Base-by-base conservation (phyloP, 768 basidiomycete genomes). In the Podaxis pistillaris region DNA sequence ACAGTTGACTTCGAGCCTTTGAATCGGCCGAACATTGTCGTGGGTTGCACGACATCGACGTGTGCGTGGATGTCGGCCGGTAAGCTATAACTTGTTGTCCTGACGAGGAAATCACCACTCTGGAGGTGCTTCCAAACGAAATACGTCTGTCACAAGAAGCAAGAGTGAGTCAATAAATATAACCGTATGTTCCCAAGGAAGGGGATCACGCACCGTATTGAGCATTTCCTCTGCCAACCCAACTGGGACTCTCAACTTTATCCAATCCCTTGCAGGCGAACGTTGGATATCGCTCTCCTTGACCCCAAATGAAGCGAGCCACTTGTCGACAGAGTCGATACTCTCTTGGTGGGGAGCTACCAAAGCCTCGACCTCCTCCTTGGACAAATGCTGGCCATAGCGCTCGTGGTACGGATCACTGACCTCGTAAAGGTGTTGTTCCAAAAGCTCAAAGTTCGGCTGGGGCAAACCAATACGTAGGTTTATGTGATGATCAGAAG, bases 191-290 rank as follows among this genome's bases (percentile, higher is more conserved):
- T 37, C 40, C 37, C 26, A 41, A 40, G 12, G 28, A 64, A 40
- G 6, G 2, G 17, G 38, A 54, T 53, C 30, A 53, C 65, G 65
- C 57, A 73, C 72, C 73, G 90, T 88, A 68, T 84, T 74, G 28
- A 92, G 79, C 86, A 92, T 88, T 64, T 83, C 74, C 70, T 91
- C 89, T 0, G 82, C 88, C 17, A 83, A 65, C 40, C 72, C 60
- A 30, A 91, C 78, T 0, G 88, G 82, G 15, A 90, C 74, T n/a
- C 68, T 80, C 58, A 90, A 67, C 1, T 80, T 84, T 9, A 91
- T 74, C 90, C 88, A 92, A 65, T 91, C 89, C 24, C 79, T 75
- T 0, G 85, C 87, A 8, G 86, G 76, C 13, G 89, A 88, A 9
- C 82, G 82, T 53, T 70, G 63, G 24, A 85, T 65, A 58, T 79